Evolutionary conservation across 1,284 basidiomycete genomes (phyloP).

Genomic region (Fomitopsis betulina): DNA sequence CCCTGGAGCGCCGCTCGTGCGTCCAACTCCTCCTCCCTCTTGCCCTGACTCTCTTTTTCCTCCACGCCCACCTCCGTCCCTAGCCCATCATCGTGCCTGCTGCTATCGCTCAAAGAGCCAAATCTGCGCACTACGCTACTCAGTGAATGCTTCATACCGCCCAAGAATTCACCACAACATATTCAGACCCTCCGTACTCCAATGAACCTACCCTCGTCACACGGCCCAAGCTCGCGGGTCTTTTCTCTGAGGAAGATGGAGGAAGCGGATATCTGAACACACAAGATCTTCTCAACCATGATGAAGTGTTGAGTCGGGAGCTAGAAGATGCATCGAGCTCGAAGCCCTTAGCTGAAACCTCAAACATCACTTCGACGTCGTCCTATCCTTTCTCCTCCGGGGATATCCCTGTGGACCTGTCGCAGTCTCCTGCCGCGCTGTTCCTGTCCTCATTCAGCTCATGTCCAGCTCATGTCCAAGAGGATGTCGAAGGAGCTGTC

Average conservation of each 20-base stretch:
- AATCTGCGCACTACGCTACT: not conserved
- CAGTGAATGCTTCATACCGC: not conserved
- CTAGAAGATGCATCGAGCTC: not conserved
- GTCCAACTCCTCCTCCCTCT: not conserved
- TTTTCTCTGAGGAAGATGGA: not conserved
- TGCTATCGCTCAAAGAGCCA: no score
- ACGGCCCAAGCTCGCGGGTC: not conserved
- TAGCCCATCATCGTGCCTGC: not conserved
- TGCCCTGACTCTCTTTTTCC: not conserved
- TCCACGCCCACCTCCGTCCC: not conserved
- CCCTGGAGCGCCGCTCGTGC: not conserved
- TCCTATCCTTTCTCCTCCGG: constrained; percentile 12
- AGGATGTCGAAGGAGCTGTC: constrained; percentile 56
- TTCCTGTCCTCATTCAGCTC: constrained; percentile 71
- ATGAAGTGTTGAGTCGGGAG: not conserved
- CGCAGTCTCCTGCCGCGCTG: constrained; percentile 69
- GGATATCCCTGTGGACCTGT: constrained; percentile 17
- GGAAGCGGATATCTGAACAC: not conserved
- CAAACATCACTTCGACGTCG: constrained; percentile 3
- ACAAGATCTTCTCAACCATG: not conserved
- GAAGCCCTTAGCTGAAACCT: not conserved
- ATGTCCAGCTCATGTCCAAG: constrained; percentile 23
- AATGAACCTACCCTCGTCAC: constrained; percentile 1
- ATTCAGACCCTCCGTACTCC: not conserved
- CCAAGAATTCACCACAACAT: not conserved